Evolutionary conservation across 2,329 filamentous ascomycete species (phyloP).

Genomic region (Amylocarpus encephaloides): DNA sequence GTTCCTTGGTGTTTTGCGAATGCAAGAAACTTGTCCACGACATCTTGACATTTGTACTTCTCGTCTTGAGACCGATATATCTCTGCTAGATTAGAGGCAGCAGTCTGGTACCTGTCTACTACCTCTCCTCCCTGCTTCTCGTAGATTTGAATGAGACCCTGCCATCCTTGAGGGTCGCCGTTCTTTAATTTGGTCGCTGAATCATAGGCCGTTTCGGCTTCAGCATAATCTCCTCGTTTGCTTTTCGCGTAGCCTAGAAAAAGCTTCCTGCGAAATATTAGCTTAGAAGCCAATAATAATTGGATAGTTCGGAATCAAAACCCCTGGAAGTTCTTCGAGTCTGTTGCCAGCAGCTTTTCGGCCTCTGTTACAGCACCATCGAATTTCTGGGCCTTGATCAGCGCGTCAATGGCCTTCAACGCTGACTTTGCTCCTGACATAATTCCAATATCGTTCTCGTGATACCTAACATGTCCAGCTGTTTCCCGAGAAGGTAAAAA

Average conservation of each 20-base stretch:
- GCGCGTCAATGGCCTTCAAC: constrained; percentile 74
- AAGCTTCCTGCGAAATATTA: constrained; percentile 51
- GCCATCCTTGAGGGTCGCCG: constrained; percentile 78
- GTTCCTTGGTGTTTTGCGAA: constrained; percentile 69
- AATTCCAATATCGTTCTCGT: constrained; percentile 1
- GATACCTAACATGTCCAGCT: constrained; percentile 14
- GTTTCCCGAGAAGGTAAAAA: background rate
- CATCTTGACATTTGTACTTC: constrained; percentile 56
- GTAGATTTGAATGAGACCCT: constrained; percentile 80
- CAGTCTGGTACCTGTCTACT: constrained; percentile 67
- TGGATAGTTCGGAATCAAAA: constrained; percentile 36
- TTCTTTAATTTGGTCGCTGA: constrained; percentile 66
- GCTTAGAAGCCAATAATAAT: background rate
- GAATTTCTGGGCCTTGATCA: constrained; percentile 72
- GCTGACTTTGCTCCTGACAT: constrained; percentile 53
- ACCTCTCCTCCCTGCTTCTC: constrained; percentile 67
- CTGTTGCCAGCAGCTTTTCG: constrained; percentile 60
- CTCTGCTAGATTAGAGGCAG: constrained; percentile 65
- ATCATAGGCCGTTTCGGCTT: constrained; percentile 71
- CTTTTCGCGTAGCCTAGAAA: constrained; percentile 82
- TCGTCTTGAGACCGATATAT: constrained; percentile 65
- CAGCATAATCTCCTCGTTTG: constrained; percentile 63
- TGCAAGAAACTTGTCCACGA: constrained; percentile 73
- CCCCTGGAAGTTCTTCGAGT: constrained; percentile 77
- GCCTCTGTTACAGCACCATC: constrained; percentile 67